Evolutionary conservation across 2,329 filamentous ascomycete species (phyloP), one percentile per base, ranked within the genome.

Genomic region (Alternaria sp.): DNA sequence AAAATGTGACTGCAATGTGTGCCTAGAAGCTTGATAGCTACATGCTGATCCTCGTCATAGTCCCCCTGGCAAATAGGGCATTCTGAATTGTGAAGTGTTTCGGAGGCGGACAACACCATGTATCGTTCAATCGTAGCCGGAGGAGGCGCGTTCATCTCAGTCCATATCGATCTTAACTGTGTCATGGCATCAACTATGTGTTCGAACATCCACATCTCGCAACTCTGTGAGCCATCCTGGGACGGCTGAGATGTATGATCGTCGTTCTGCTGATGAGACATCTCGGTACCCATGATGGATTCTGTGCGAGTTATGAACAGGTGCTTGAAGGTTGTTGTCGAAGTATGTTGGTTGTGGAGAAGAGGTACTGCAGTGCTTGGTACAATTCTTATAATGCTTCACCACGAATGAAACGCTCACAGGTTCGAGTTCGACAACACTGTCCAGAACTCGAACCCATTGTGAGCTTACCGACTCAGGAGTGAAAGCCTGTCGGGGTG

Each of bases 1-100:
- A 59, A 63, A 7, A 63, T 15, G 20, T 63, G 60, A n/a, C 20
- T 25, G 50, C 55, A 63, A 10, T 18, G 6, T 20, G 54, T 57
- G 2, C 50, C 30, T 15, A 44, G 43, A n/a, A 59, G 18, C 12
- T 41, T 25, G 23, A 63, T 43, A 33, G 60, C 60, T 8, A 26
- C 18, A 33, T 63, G 60, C 12, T 47, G 43, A 20, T 18, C 11
- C 4, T 51, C 26, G 15, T 59, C 44, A 44, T 63, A 63, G 15
- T n/a, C 6, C 1, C 37, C 30, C 12, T 59, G 50, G 21, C 44
- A 59, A 1, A 59, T 63, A 10, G 60, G 30, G 49, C 55, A 63
- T 12, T 55, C 55, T 9, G 28, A n/a, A 37, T 59, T 55, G 18
- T 41, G 37, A 41, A 50, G 21, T 14, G 12, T 10, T n/a, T 54